phyloP scores from a whole-genome alignment of 2,329 filamentous ascomycete genomes.

The Colletotrichum sp. region DNA sequence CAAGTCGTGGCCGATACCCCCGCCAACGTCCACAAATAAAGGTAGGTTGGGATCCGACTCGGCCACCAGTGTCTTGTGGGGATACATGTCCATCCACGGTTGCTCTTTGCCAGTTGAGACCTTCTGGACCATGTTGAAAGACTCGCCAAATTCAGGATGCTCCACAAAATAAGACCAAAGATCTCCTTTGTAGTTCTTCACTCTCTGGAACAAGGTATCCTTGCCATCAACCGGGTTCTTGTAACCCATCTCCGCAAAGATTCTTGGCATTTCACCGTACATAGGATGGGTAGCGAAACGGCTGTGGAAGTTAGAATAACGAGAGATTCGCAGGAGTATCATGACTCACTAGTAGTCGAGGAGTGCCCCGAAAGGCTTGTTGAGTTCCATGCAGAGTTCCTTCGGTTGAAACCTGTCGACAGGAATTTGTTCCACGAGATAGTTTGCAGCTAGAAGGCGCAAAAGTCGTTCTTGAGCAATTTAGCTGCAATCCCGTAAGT shows the following conservation, averaged over 20 bases:
- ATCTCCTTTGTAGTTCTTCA: background rate
- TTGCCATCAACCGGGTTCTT: background rate
- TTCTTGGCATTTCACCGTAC: background rate
- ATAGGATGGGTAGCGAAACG: background rate
- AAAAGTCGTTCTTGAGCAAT: background rate
- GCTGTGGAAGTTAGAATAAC: background rate
- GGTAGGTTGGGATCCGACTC: background rate
- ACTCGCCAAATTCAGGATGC: background rate
- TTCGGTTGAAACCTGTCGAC: background rate
- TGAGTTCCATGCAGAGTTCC: background rate
- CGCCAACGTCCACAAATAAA: constrained; percentile 4
- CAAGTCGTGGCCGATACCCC: background rate
- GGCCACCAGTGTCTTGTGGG: background rate
- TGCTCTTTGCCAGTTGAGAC: background rate
- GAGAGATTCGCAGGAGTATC: rapidly evolving
- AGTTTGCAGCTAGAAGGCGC: background rate
- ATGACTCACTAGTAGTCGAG: background rate
- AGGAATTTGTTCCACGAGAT: background rate
- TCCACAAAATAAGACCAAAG: background rate
- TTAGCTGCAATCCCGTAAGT: background rate
- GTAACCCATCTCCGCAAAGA: background rate
- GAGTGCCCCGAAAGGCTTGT: background rate
- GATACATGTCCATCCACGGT: background rate
- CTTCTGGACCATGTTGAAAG: background rate
- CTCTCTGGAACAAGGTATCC: background rate